Conservation (phyloP, 176 grass and related monocot species). For the Paspalum vaginatum region DNA sequence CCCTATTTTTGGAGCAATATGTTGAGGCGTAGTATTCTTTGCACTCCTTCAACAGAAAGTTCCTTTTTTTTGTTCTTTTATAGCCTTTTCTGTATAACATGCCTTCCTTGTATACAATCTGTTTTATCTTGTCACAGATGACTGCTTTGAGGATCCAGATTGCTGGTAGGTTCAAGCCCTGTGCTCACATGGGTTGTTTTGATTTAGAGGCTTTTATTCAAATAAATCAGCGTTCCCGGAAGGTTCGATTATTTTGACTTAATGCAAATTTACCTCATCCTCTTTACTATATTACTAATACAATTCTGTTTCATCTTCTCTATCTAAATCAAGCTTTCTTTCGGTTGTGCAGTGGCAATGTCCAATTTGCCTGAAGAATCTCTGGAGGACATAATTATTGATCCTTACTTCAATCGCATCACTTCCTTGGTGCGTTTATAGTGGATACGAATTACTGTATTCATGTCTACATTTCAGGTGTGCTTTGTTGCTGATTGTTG, state of each 20-base stretch:
- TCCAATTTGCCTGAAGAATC: constrained; percentile 90
- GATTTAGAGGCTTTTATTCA: constrained; percentile 96
- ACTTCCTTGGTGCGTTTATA: constrained; percentile 73
- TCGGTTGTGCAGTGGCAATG: constrained; percentile 91
- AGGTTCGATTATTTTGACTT: constrained; percentile 55
- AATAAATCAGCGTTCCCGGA: constrained; percentile 78
- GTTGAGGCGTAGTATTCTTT: background rate
- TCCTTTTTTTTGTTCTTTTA: constrained; percentile 8
- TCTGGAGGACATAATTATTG: constrained; percentile 77
- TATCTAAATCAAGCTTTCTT: constrained; percentile 24
- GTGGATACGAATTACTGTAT: constrained; percentile 19
- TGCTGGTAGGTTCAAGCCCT: constrained; percentile 92
- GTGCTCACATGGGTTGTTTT: constrained; percentile 93
- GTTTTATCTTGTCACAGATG: constrained; percentile 63
- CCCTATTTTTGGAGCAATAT: constrained; percentile 4
- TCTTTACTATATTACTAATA: constrained; percentile 21
- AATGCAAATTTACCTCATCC: constrained; percentile 9
- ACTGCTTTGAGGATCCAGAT: constrained; percentile 79
- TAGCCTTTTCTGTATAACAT: constrained; percentile 15
- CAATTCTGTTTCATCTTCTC: background rate
- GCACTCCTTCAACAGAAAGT: background rate
- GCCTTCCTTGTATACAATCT: constrained; percentile 5
- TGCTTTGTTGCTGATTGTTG: constrained; percentile 38
- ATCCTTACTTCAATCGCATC: constrained; percentile 96
- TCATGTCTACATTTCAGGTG: constrained; percentile 21